These are phyloP conservation scores for grape (Vitis vinifera) DNA, from an alignment of 164 flowering plant species.

Conservation along the genomic window ASM3070453v1 NC_081815.1:16005001-16005500, in stretches of 20 bases:
- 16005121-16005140: neutral
- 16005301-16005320: slow-evolving; percentile 61
- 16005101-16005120: neutral
- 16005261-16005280: slow-evolving; percentile 89
- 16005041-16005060: slow-evolving; percentile 63
- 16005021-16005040: slow-evolving; percentile 43
- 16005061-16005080: slow-evolving; percentile 39
- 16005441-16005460: slow-evolving; percentile 77
- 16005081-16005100: neutral
- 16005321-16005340: slow-evolving; percentile 2
- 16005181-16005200: slow-evolving; percentile 62
- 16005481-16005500: slow-evolving; percentile 85
- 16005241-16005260: slow-evolving; percentile 67
- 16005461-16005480: slow-evolving; percentile 89
- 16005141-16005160: slow-evolving; percentile 68
- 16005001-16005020: slow-evolving; percentile 15
- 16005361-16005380: neutral
- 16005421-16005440: slow-evolving; percentile 85
- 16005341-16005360: neutral
- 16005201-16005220: slow-evolving; percentile 71
- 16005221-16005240: slow-evolving; percentile 81
- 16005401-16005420: slow-evolving; percentile 49
- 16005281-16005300: slow-evolving; percentile 97
- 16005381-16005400: neutral
- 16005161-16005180: slow-evolving; percentile 53